Percentiles rank a stretch among this genome's conserved stretches.
These are phyloP conservation scores for Millerozyma acaciae DNA, from an alignment of 805 yeast species.

Conservation along the genomic window DNA sequence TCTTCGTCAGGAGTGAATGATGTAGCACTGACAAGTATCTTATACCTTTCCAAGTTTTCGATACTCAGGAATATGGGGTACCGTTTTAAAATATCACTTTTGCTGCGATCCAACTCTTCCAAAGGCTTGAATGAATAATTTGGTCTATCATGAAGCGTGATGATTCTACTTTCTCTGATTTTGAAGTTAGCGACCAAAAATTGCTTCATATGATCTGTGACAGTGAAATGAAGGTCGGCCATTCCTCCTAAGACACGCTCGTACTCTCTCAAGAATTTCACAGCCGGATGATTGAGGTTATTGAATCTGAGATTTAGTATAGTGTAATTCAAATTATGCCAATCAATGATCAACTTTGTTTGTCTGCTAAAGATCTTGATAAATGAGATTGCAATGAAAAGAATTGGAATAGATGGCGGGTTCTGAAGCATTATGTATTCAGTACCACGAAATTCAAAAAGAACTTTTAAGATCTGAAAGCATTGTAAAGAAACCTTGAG, in stretches of 20 bases:
- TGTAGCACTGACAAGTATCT: constrained; percentile 79
- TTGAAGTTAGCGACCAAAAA: constrained; percentile 57
- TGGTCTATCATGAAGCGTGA: constrained; percentile 85
- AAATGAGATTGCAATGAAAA: constrained; percentile 58
- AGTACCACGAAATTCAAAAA: constrained; percentile 56
- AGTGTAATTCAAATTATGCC: constrained; percentile 93
- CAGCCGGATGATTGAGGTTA: constrained; percentile 56
- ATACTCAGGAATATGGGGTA: constrained; percentile 26
- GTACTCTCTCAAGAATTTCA: constrained; percentile 53
- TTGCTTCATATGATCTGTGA: constrained; percentile 67
- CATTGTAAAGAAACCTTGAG: constrained; percentile 60
- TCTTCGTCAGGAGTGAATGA: constrained; percentile 97
- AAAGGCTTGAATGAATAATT: constrained; percentile 60
- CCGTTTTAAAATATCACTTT: constrained; percentile 23
- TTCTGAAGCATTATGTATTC: constrained; percentile 76
- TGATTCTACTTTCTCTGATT: constrained; percentile 41
- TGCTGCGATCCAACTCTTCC: constrained; percentile 26
- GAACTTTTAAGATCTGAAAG: constrained; percentile 39
- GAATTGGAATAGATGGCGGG: constrained; percentile 88
- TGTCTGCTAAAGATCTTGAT: constrained; percentile 47
- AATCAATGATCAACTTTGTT: constrained; percentile 74
- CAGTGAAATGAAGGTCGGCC: constrained; percentile 75
- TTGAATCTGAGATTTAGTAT: constrained; percentile 66
- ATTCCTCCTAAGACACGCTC: constrained; percentile 60
- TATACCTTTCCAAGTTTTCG: constrained; percentile 35